A percentile compares a stretch with the other conserved stretches of the same genome.
phyloP scores from a whole-genome alignment of 176 grass and related monocot genomes.

The Eragrostis curvula region DNA sequence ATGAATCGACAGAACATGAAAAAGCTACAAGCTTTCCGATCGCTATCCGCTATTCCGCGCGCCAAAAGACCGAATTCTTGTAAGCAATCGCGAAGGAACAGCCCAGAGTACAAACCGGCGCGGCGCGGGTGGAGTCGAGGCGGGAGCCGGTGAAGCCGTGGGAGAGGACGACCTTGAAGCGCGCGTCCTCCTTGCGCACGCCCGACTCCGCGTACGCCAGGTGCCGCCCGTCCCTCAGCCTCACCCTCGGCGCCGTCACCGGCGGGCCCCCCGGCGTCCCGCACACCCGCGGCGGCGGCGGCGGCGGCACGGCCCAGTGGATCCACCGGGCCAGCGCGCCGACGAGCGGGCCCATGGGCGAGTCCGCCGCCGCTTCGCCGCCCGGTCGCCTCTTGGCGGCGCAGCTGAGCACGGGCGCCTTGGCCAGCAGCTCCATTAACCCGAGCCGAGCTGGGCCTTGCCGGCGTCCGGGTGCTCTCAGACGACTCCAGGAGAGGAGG shows the following conservation, averaged over 20 bases:
- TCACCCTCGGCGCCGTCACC: conserved; percentile 62
- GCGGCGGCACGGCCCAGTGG: conserved; percentile 27
- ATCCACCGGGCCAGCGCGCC: conserved; percentile 52
- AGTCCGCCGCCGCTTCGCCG: neutral
- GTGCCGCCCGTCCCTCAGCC: conserved; percentile 70
- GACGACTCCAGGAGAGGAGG: no score
- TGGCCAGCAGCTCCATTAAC: conserved; percentile 49
- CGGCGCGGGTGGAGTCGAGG: conserved; percentile 45
- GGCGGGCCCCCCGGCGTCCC: conserved; percentile 53
- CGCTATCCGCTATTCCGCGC: neutral
- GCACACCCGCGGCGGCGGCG: conserved; percentile 51
- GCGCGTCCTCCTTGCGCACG: conserved; percentile 59
- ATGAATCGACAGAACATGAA: neutral
- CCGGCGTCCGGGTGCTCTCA: neutral
- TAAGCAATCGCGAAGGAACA: neutral
- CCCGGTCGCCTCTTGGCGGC: neutral
- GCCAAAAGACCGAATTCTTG: neutral
- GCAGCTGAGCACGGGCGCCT: conserved; percentile 46
- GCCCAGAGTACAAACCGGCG: conserved; percentile 46
- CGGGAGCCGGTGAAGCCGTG: conserved; percentile 75
- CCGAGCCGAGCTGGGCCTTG: neutral
- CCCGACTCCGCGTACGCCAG: conserved; percentile 80
- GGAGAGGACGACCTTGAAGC: conserved; percentile 73
- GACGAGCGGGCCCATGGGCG: conserved; percentile 29
- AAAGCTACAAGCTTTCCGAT: neutral